Conservation (phyloP, 2,329 filamentous ascomycete species). For the Juglanconis juglandina region DNA sequence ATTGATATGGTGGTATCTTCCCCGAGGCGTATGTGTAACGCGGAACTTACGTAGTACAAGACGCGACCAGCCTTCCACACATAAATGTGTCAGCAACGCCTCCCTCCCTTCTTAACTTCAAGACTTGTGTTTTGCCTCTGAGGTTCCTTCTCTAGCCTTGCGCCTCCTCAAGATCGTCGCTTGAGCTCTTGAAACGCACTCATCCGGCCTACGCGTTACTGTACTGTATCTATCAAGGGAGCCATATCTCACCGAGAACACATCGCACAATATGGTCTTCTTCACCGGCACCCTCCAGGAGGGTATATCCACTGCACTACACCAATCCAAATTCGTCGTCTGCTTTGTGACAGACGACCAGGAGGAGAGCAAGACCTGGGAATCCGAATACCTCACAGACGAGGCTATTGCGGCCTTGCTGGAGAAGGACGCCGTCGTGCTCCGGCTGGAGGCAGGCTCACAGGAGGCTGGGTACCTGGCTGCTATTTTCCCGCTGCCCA, state of each 20-base stretch:
- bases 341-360: constrained; percentile 83
- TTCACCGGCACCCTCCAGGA: constrained; percentile 76
- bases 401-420: constrained; percentile 53
- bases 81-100: not conserved
- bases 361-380: constrained; percentile 69
- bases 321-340: constrained; percentile 71
- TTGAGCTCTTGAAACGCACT: not conserved
- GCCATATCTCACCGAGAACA: not conserved
- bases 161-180: not conserved
- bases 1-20: not conserved
- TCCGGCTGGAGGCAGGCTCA: constrained; percentile 69
- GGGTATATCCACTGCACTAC: constrained; percentile 73
- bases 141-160: not conserved
- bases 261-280: constrained; percentile 59
- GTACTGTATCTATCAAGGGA: not conserved
- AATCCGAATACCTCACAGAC: constrained; percentile 63
- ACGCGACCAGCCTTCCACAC: not conserved
- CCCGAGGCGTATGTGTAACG: not conserved
- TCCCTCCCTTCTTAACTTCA: not conserved
- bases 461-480: constrained; percentile 78
- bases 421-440: constrained; percentile 60
- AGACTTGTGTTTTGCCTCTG: not conserved
- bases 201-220: not conserved
- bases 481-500: constrained; percentile 77
- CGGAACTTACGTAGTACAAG: not conserved